Evolutionary conservation across 257 asterid species (phyloP).

Genomic region (Euphrasia confusa): DNA sequence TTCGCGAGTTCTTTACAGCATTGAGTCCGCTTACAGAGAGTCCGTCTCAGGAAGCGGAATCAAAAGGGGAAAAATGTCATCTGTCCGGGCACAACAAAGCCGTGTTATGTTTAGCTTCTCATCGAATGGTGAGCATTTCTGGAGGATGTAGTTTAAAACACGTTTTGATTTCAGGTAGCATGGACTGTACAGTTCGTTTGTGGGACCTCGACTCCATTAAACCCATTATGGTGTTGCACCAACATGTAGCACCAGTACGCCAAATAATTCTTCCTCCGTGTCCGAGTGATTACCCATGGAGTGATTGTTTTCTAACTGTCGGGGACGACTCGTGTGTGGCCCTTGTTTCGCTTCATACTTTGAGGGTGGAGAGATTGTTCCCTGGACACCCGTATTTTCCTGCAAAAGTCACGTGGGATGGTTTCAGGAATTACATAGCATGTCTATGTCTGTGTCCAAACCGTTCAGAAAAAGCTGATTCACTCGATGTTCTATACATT

Average conservation of each 20-base stretch:
- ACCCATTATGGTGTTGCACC: conserved; percentile 69
- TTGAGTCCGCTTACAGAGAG: conserved; percentile 35
- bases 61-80: conserved; percentile 39
- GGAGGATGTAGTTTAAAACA: conserved; percentile 47
- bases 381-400: conserved; percentile 88
- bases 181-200: conserved; percentile 85
- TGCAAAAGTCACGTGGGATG: conserved; percentile 82
- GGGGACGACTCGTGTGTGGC: conserved; percentile 74
- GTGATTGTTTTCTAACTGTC: conserved; percentile 78
- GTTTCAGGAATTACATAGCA: conserved; percentile 78
- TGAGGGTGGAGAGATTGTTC: conserved; percentile 86
- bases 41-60: conserved; percentile 29
- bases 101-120: conserved; percentile 91
- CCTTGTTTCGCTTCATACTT: conserved; percentile 78
- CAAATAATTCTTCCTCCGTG: conserved; percentile 83
- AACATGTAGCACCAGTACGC: conserved; percentile 89
- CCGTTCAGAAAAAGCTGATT: conserved; percentile 54
- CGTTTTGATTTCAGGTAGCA: conserved; percentile 83
- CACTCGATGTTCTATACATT: conserved; percentile 69
- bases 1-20: conserved; percentile 54
- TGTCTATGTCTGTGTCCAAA: conserved; percentile 81
- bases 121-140: conserved; percentile 46
- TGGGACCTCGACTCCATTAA: conserved; percentile 86
- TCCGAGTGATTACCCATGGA: conserved; percentile 69
- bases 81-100: conserved; percentile 83